A percentile compares a stretch with the other conserved stretches of the same genome.
phyloP scores from a whole-genome alignment of 805 yeast species.

The Zygosaccharomyces gambellarensis region DNA sequence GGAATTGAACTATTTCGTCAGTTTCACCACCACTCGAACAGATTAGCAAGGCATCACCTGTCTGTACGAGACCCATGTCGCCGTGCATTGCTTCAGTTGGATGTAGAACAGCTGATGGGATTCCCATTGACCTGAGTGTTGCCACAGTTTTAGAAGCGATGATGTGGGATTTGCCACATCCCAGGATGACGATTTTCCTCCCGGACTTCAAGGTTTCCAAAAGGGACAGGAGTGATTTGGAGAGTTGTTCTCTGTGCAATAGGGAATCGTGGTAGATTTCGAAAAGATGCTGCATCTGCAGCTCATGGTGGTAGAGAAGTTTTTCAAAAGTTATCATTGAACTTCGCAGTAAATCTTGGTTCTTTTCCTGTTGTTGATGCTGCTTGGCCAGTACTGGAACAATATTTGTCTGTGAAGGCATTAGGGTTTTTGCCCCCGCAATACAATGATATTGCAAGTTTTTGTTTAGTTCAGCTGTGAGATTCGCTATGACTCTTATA shows the following conservation, averaged over 20 bases:
- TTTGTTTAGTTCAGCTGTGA: not conserved
- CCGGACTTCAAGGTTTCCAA: not conserved
- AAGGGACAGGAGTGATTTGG: not conserved
- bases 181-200: constrained; percentile 72
- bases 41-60: constrained; percentile 52
- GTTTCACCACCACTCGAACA: constrained; percentile 79
- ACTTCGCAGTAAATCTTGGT: not conserved
- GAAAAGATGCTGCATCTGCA: constrained; percentile 19
- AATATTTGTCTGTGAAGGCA: not conserved
- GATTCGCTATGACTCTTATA: not conserved
- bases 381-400: not conserved
- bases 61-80: constrained; percentile 69
- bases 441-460: not conserved
- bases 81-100: constrained; percentile 91
- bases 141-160: constrained; percentile 77
- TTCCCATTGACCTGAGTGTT: constrained; percentile 73
- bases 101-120: constrained; percentile 63
- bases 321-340: constrained; percentile 12
- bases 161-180: constrained; percentile 81
- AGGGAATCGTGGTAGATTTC: constrained; percentile 11
- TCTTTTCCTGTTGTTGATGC: not conserved
- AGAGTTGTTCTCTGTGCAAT: not conserved
- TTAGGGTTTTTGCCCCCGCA: not conserved
- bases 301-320: constrained; percentile 17
- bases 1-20: constrained; percentile 55